Base-by-base conservation (phyloP, 2,329 filamentous ascomycete species). In the Phialophora chinensis region DNA sequence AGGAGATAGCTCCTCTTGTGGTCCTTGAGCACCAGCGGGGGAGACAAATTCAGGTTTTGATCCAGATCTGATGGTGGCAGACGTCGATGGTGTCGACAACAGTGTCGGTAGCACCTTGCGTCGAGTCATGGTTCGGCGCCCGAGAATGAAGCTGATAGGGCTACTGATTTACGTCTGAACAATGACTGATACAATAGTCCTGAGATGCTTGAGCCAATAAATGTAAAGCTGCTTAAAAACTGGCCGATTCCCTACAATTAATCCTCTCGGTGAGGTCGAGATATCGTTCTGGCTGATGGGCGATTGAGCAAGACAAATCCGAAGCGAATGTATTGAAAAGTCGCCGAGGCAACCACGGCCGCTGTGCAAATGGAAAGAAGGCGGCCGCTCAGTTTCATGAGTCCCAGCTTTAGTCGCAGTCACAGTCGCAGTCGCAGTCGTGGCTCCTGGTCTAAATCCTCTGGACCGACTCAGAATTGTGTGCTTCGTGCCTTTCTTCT, bases 241-340 rank as follows among this genome's bases (percentile, higher is more conserved):
- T 25, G 23, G 23, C 23, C 23, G 23, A 25, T 25, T 1, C 2
- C 23, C 23, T 25, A 25, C 23, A 25, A 35, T 17, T 49, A 33
- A 23, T 52, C 49, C 25, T 52, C 25, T 20, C 14, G 20, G 10
- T 52, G 49, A 25, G 20, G 20, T 23, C 49, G 49, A 27, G 49
- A 52, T 52, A 52, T 52, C 14, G 49, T 27, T 29, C 25, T 14
- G 49, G 49, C 49, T 29, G 49, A 52, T 23, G 49, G 33, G 5
- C 49, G 20, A 11, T n/a, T 17, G 29, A 62, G 52, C 52, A 60
- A 58, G 11, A 58, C 44, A 11, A 33, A 42, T 17, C 44, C 54
- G 7, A 64, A 58, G 23, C 63, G 56, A 33, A 64, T 27, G 63
- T 66, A 69, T 38, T 66, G 66, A 20, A 66, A 61, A 2, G 60